Conservation (phyloP, 139 green algal species). For the Picocystis salinarum region DNA sequence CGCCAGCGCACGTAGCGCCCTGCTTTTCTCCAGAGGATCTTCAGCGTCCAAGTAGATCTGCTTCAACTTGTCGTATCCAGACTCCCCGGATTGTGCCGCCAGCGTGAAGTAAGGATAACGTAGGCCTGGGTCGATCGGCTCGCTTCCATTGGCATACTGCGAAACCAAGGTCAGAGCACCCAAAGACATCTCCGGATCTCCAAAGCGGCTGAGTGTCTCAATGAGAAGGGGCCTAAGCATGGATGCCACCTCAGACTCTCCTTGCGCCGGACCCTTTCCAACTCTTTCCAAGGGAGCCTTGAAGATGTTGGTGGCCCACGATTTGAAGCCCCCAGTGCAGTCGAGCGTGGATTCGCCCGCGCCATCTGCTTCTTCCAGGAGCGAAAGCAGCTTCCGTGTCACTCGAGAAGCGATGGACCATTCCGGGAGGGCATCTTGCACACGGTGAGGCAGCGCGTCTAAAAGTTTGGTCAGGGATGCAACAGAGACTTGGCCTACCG, state of each 20-base stretch:
- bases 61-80: constrained; percentile 7
- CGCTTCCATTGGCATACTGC: background rate
- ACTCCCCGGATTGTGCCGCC: constrained; percentile 9
- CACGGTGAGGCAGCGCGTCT: constrained; percentile 8
- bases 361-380: background rate
- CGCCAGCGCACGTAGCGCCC: constrained; percentile 18
- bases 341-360: background rate
- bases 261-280: too few species aligned
- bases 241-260: constrained; percentile 14
- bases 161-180: background rate
- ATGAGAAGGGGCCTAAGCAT: constrained; percentile 19
- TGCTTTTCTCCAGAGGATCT: constrained; percentile 19
- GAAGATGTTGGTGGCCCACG: too few species aligned
- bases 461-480: constrained; percentile 23
- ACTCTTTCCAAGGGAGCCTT: too few species aligned
- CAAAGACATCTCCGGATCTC: background rate
- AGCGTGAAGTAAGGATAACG: constrained; percentile 21
- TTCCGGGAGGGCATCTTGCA: background rate
- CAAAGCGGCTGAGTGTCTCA: constrained; percentile 11
- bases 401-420: background rate
- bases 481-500: constrained; percentile 13
- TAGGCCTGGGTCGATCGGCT: constrained; percentile 20
- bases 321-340: background rate
- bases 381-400: background rate
- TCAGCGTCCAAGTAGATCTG: constrained; percentile 12